Evolutionary conservation across 2,329 filamentous ascomycete genomes (phyloP), one percentile per base, ranked within the genome.

Genomic region (Diatrype stigma): DNA sequence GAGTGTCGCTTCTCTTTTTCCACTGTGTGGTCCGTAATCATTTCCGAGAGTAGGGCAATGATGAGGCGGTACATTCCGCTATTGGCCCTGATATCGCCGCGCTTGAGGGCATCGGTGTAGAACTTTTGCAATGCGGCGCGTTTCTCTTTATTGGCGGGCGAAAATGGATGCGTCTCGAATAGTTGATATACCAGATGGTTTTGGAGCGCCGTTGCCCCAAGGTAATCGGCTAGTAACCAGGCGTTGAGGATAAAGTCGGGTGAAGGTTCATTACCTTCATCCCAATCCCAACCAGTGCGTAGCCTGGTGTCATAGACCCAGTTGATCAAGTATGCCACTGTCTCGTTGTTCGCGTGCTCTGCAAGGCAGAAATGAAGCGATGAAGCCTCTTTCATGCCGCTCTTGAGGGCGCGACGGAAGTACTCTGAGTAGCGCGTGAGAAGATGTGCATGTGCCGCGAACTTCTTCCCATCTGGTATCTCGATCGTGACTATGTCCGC

Each of bases 371-470:
- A 50, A 6, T 46, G 42, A 3, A 35, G 42, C 10, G 42, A 38
- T 2, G 5, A 23, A 6, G 32, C 22, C 34, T 50, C 48, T 19
- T 45, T 14, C 34, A 50, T 45, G n/a, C 26, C 35, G 17, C 37
- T 51, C 2, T 45, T 51, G 14, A 51, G 45, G 16, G 38, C 49
- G 5, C 32, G 14, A 14, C n/a, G 37, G 37, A 51, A 48, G 21
- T 47, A 48, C 26, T 42, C 35, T 17, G 49, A 51, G 21, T 47
- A 47, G 21, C 44, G 26, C 5, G 19, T 22, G 23, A 51, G 45
- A 7, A 51, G 42, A 42, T 47, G 35, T 30, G 45, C 45, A 19
- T 51, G 49, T 14, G 28, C 21, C 8, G 23, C 16, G 16, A 34
- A 48, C 34, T 26, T 32, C 3, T 40, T 17, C 16, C 45, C 49